Base-by-base conservation (phyloP, 139 green algal species). In the Coelastrella sp. region DNA sequence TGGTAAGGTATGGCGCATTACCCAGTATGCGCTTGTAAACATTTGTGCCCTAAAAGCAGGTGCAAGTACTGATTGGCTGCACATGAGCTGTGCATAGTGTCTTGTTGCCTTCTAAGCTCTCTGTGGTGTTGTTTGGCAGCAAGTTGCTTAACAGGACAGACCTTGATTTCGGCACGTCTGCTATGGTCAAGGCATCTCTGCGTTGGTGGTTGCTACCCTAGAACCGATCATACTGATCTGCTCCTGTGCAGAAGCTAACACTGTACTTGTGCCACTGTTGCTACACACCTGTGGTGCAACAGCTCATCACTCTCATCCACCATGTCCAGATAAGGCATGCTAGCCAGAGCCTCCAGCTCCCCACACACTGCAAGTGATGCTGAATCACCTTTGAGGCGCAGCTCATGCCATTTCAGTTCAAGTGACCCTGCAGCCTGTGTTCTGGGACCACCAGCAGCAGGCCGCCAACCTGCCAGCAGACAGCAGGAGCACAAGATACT, bases 251-350 rank as follows among this genome's bases (percentile, higher is more conserved):
- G 61, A 7, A 47, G 32, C 32, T 47, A 47, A 47, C 32, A 47
- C 32, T 47, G 32, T 47, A 47, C 1, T 47, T 47, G 32, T 47
- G 32, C 32, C 32, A 47, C 32, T 47, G 1, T 47, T 47, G 32
- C 32, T 47, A 20, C 77, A 8, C 5, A 95, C 93, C 89, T 92
- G 94, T 96, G 95, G 66, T 92, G 89, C 80, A 96, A 90, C 80
- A 96, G 90, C 86, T 96, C 92, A 56, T 96, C 95, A n/a, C 90
- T 93, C 76, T 96, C 95, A 89, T 96, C 95, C 89, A 96, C 58
- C 57, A 96, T 64, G 74, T 96, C 94, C 5, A 93, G 10, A 73
- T 92, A 95, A 2, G 94, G 93, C 83, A 96, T 4, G 3, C 3
- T 32, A 0, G 57, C 80, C 56, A 95, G 47, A 0, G 3, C 60